These are phyloP conservation scores for Penicillium argentinense DNA, from an alignment of 495 filamentous ascomycete genomes.

Conservation along the genomic window DNA sequence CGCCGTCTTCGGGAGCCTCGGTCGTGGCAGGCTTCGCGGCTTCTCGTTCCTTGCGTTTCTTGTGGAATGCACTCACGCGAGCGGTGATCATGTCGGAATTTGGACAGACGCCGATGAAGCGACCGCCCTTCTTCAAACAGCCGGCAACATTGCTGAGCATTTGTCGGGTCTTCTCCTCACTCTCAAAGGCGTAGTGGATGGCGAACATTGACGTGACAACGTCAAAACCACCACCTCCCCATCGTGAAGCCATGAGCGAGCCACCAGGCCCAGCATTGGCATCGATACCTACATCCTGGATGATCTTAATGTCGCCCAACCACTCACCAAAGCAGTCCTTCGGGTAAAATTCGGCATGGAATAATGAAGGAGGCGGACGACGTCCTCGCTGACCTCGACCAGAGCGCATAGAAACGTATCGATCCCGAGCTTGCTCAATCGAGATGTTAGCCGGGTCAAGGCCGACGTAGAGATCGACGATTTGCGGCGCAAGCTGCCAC, in stretches of 20 bases:
- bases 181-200: constrained; percentile 98
- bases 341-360: constrained; percentile 80
- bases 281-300: constrained; percentile 85
- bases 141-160: constrained; percentile 95
- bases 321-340: constrained; percentile 88
- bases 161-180: constrained; percentile 77
- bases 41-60: constrained; percentile 51
- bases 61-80: constrained; percentile 63
- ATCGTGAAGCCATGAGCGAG: constrained; percentile 54
- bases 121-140: constrained; percentile 85
- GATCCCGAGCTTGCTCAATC: constrained; percentile 82
- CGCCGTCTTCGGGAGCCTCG: constrained; percentile 46
- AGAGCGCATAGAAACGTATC: constrained; percentile 73
- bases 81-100: constrained; percentile 83
- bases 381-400: constrained; percentile 55
- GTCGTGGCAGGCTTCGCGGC: constrained; percentile 29
- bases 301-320: constrained; percentile 71
- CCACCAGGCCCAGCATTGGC: constrained; percentile 59
- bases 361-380: constrained; percentile 58
- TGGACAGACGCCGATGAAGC: constrained; percentile 90
- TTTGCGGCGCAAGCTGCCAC: constrained; percentile 87
- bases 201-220: constrained; percentile 99
- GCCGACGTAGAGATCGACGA: constrained; percentile 85
- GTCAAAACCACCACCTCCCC: constrained; percentile 75
- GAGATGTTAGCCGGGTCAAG: constrained; percentile 89